Percentiles rank a stretch among this genome's conserved stretches.
phyloP scores from a whole-genome alignment of 768 basidiomycete species.

The Phylloporus arenicola region DNA sequence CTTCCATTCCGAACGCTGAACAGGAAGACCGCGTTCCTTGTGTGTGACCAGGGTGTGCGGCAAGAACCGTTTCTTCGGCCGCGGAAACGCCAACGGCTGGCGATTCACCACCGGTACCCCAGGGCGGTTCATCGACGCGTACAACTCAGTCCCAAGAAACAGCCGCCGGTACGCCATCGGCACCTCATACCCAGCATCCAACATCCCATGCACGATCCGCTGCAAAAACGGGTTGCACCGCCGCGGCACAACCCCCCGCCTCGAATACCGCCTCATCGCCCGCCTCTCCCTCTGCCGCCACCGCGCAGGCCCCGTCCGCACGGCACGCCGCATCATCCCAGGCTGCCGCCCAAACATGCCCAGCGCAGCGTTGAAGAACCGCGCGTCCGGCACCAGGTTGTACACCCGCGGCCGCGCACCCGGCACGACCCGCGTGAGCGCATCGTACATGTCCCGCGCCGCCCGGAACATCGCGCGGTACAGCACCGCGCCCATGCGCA shows the following conservation, averaged over 20 bases:
- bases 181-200: slow-evolving; percentile 34
- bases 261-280: slow-evolving; percentile 26
- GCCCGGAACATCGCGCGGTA: slow-evolving; percentile 35
- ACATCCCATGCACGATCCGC: slow-evolving; percentile 36
- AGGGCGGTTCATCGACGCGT: slow-evolving; percentile 14
- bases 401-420: slow-evolving; percentile 26
- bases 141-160: slow-evolving; percentile 34
- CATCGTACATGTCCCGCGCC: slow-evolving; percentile 24
- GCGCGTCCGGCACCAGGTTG: slow-evolving; percentile 49
- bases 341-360: slow-evolving; percentile 35
- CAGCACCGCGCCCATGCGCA: slow-evolving; percentile 29
- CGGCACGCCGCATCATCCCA: slow-evolving; percentile 14
- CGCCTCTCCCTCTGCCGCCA: slow-evolving; percentile 29
- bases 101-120: slow-evolving; percentile 11
- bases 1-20: slow-evolving; percentile 26
- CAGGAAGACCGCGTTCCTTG: slow-evolving; percentile 34
- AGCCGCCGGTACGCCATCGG: slow-evolving; percentile 37
- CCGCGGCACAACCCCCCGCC: slow-evolving; percentile 19
- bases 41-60: slow-evolving; percentile 21
- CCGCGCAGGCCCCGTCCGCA: slow-evolving; percentile 15
- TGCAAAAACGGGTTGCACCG: slow-evolving; percentile 33
- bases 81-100: slow-evolving; percentile 27
- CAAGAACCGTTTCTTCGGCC: slow-evolving; percentile 16
- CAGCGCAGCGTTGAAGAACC: slow-evolving; percentile 63
- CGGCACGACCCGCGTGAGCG: slow-evolving; percentile 18